Evolutionary conservation across 108 stramenopile species (phyloP), one percentile per base, ranked within the genome.

Genomic region (Heterococcus sp.): DNA sequence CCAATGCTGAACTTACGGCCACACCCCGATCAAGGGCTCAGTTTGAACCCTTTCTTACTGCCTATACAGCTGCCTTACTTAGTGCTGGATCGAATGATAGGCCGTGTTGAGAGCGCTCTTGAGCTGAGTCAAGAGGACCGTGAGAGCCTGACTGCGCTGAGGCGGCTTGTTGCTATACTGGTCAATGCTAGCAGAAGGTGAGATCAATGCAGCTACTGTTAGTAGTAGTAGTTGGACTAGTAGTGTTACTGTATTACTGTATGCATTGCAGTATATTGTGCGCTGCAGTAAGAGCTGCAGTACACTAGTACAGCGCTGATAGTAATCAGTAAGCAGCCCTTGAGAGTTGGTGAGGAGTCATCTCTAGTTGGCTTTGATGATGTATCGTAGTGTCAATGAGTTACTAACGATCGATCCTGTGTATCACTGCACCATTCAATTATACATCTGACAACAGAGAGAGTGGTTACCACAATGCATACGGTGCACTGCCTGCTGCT

Each of bases 31-130:
- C 64, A 68, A 2, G 64, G 32, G 0, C 40, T 30, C 0, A 1
- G 0, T 2, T 46, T 77, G 0, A 77, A 77, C 65, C 76, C 68
- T 2, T 69, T 77, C 5, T 34, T 77, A 28, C 76, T 77, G 65
- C 76, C 76, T 46, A 66, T 77, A 39, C 76, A 77, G 76, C 76
- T 77, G 31, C 76, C 76, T 33, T 77, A 77, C 76, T 3, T 77
- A 1, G 38, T 77, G 76, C 67, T 77, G 2, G 68, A 77, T 21
- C 33, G 68, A 32, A 37, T 77, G 28, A 66, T 77, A 32, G 38
- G 35, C 1, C 67, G 68, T 2, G 76, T 77, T 32, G 76, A 77
- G 76, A 77, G 76, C 76, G 68, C 68, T 32, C 76, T 77, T 1
- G 11, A 77, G 68, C 76, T 77, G 26, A 36, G 5, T 46, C 38